Evolutionary conservation across 176 grass and related monocot species (phyloP).

Genomic region (Ensete glaucum): DNA sequence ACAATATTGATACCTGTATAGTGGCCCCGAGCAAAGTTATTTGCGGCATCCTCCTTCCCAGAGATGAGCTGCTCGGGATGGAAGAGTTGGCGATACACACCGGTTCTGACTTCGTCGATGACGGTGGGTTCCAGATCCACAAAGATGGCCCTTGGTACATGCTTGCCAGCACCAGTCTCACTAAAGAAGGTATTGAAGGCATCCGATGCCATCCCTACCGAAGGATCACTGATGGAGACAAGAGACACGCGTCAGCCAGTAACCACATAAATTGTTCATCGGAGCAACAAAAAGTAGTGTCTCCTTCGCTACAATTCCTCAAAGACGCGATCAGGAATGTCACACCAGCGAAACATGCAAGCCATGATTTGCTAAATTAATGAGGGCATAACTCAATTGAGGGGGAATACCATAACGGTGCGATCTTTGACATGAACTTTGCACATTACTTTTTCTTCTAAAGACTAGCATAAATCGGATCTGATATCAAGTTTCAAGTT

Average conservation of each 20-base stretch:
- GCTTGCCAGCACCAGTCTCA: conserved; percentile 1
- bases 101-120: not conserved
- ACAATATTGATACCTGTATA: not conserved
- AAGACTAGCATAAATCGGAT: no score
- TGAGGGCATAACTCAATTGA: no score
- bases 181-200: conserved; percentile 9
- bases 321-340: no score
- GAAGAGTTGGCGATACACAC: conserved; percentile 1
- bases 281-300: not conserved
- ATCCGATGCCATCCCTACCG: not conserved
- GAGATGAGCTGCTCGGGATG: conserved; percentile 6
- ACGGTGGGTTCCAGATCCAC: conserved; percentile 3
- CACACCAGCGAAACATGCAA: no score
- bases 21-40: conserved; percentile 7
- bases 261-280: not conserved
- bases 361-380: no score
- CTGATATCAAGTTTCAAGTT: no score
- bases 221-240: not conserved
- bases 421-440: no score
- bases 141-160: conserved; percentile 3
- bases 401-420: no score
- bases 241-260: not conserved
- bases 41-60: conserved; percentile 6
- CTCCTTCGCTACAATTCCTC: no score
- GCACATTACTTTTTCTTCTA: no score